phyloP scores from a whole-genome alignment of 140 eudicot genomes.

The Oenanthe javanica region DNA sequence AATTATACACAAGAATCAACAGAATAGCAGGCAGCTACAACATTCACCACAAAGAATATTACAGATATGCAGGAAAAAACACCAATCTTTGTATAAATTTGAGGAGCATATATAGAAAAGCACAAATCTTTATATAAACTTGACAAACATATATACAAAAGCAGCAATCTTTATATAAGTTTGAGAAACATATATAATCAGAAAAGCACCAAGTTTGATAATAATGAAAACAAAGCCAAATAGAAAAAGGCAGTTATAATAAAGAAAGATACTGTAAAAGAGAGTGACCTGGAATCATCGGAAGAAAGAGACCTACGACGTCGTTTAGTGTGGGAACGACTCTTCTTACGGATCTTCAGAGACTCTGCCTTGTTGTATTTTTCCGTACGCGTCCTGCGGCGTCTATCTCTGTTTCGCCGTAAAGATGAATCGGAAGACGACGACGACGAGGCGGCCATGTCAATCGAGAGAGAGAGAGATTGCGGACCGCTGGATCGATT shows the following conservation, averaged over 20 bases:
- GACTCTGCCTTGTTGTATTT: constrained; percentile 18
- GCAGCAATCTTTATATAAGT: too few species aligned
- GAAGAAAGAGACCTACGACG: not conserved
- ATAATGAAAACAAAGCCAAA: not conserved
- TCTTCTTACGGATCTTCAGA: constrained; percentile 56
- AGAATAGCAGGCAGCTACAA: not conserved
- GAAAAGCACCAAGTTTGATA: not conserved
- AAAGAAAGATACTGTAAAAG: not conserved
- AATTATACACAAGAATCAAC: not conserved
- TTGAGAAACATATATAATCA: too few species aligned
- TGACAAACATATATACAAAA: not conserved
- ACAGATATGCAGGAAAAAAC: too few species aligned
- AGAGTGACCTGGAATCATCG: constrained; percentile 45
- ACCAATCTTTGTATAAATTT: too few species aligned
- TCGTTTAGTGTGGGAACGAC: constrained; percentile 53
- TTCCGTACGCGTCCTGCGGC: not conserved
- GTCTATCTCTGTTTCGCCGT: not conserved
- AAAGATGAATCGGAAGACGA: not conserved
- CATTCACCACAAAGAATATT: not conserved
- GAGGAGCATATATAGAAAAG: not conserved
- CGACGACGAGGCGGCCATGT: not conserved
- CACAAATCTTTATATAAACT: not conserved
- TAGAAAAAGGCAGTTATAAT: not conserved
- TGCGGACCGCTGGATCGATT: too few species aligned
- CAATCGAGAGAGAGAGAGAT: not conserved